These are phyloP conservation scores for Austroboletus eburneus DNA, from an alignment of 768 basidiomycete species.

Conservation along the genomic window DNA sequence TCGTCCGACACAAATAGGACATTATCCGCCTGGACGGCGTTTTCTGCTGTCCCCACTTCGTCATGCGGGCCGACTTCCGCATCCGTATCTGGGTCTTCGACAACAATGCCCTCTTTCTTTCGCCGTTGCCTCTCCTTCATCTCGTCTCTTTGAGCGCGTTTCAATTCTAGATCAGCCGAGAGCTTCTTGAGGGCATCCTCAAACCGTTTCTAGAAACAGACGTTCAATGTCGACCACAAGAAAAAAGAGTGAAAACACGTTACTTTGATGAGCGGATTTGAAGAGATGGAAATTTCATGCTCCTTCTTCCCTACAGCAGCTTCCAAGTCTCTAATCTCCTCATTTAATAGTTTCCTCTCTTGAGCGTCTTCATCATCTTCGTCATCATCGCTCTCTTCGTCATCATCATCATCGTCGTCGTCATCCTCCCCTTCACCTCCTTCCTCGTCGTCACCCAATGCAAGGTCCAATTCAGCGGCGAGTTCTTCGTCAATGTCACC, in stretches of 20 bases:
- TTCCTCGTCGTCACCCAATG: slow-evolving; percentile 64
- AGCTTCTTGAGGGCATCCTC: slow-evolving; percentile 91
- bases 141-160: slow-evolving; percentile 73
- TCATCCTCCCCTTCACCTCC: slow-evolving; percentile 65
- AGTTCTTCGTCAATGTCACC: slow-evolving; percentile 87
- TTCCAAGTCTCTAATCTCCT: slow-evolving; percentile 87
- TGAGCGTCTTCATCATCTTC: slow-evolving; percentile 81
- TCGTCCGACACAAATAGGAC: slow-evolving; percentile 50
- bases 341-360: slow-evolving; percentile 74
- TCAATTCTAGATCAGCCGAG: slow-evolving; percentile 81
- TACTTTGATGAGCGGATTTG: slow-evolving; percentile 86
- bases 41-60: slow-evolving; percentile 28
- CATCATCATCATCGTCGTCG: slow-evolving; percentile 57
- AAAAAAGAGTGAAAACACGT: background rate
- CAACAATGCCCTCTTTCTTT: slow-evolving; percentile 60
- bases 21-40: slow-evolving; percentile 20
- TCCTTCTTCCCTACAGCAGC: slow-evolving; percentile 84
- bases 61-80: slow-evolving; percentile 37
- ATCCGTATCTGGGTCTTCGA: slow-evolving; percentile 38
- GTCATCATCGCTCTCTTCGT: slow-evolving; percentile 55
- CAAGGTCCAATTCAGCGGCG: slow-evolving; percentile 82
- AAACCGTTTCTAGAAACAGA: slow-evolving; percentile 69
- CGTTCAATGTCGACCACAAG: background rate
- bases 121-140: slow-evolving; percentile 70
- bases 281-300: slow-evolving; percentile 75